These are phyloP conservation scores for Apiospora kogelbergensis DNA, from an alignment of 2,329 filamentous ascomycete species.

Conservation along the genomic window DNA sequence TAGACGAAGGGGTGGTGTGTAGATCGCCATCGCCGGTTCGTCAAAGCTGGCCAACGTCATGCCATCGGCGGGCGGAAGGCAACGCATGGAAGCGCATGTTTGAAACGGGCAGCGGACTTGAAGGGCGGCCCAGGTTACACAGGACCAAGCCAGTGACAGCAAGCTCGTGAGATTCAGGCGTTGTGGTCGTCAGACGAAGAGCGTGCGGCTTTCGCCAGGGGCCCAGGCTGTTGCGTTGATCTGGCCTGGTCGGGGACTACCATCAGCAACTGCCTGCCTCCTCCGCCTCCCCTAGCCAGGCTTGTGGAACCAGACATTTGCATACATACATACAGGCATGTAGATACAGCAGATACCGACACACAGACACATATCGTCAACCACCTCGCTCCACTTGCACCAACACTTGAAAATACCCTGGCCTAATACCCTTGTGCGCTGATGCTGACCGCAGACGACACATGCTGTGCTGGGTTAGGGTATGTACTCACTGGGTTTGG, in stretches of 20 bases:
- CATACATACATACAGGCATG: not conserved
- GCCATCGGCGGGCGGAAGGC: not conserved
- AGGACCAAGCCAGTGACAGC: not conserved
- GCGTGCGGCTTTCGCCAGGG: not conserved
- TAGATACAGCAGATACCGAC: not conserved
- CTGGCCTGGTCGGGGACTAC: not conserved
- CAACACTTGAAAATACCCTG: not conserved
- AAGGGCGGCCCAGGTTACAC: not conserved
- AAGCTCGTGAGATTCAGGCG: not conserved
- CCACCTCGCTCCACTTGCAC: not conserved
- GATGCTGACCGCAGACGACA: constrained; percentile 5
- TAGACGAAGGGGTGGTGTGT: not conserved
- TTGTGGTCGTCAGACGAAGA: not conserved
- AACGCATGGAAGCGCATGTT: not conserved
- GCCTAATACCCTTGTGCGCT: not conserved
- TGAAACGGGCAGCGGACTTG: not conserved
- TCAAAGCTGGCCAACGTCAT: not conserved
- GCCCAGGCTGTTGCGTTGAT: not conserved
- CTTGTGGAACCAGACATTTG: not conserved
- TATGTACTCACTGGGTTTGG: not conserved
- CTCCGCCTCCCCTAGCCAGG: not conserved
- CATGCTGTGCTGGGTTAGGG: constrained; percentile 7
- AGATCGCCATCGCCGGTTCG: not conserved
- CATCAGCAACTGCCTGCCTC: not conserved
- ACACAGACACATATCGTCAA: not conserved